Percentiles rank a stretch among this genome's conserved stretches.
phyloP scores from a whole-genome alignment of 164 flowering plant species.

The Piper longum region DNA sequence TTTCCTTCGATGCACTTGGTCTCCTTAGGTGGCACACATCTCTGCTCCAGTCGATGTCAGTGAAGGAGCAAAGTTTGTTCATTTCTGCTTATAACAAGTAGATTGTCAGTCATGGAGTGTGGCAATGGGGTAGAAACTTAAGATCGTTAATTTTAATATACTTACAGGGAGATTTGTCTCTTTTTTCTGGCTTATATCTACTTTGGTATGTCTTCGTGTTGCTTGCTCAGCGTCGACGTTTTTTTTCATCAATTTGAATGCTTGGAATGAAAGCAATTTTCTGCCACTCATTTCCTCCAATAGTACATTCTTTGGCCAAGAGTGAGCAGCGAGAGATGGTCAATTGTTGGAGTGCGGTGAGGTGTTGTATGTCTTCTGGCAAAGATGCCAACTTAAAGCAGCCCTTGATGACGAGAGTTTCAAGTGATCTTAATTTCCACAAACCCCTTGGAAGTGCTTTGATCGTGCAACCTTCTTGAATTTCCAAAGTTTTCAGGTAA shows the following conservation, averaged over 20 bases:
- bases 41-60: too few species aligned
- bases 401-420: not conserved
- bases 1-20: too few species aligned
- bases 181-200: too few species aligned
- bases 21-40: too few species aligned
- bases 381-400: not conserved
- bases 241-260: conserved; percentile 1
- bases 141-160: too few species aligned
- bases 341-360: not conserved
- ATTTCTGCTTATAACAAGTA: too few species aligned
- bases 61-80: too few species aligned
- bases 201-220: too few species aligned
- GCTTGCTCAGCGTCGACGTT: too few species aligned
- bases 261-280: not conserved
- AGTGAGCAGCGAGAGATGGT: not conserved
- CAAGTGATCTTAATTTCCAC: not conserved
- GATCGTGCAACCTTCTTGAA: not conserved
- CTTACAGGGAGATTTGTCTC: too few species aligned
- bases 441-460: not conserved
- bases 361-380: not conserved
- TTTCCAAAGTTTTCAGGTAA: not conserved
- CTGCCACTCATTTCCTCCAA: not conserved
- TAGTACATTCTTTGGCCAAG: not conserved
- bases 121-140: too few species aligned
- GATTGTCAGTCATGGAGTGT: too few species aligned